A percentile compares a stretch with the other conserved stretches of the same genome.
Conservation (phyloP, 805 yeast species). For the Hanseniaspora singularis region DNA sequence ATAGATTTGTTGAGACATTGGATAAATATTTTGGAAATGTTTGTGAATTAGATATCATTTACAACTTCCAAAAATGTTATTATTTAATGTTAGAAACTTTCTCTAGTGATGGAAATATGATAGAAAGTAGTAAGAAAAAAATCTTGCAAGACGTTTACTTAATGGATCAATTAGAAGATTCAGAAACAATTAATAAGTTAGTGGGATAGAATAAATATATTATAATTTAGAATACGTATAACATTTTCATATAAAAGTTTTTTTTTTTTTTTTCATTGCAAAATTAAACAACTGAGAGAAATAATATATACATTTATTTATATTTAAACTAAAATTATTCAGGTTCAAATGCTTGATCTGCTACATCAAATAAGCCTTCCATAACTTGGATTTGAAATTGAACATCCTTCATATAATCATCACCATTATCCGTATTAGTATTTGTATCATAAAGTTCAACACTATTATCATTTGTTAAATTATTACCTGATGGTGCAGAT, state of each 20-base stretch:
- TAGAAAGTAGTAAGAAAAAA: conserved; percentile 72
- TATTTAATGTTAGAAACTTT: conserved; percentile 81
- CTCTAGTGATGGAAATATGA: conserved; percentile 68
- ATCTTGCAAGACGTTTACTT: conserved; percentile 64
- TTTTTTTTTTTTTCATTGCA: neutral
- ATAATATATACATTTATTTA: neutral
- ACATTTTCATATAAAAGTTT: no score
- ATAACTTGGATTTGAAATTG: conserved; percentile 65
- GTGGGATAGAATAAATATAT: no score
- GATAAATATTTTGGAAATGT: conserved; percentile 92
- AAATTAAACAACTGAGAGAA: neutral
- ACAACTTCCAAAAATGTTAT: conserved; percentile 89
- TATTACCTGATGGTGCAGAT: conserved; percentile 31
- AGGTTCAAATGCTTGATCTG: conserved; percentile 67
- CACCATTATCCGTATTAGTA: conserved; percentile 28
- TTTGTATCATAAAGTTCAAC: neutral
- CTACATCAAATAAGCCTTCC: conserved; percentile 73
- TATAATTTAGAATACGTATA: no score
- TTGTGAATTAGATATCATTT: conserved; percentile 90
- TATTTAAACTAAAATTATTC: conserved; percentile 27
- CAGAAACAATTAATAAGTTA: conserved; percentile 47
- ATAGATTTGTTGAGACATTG: conserved; percentile 92
- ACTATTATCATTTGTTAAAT: neutral
- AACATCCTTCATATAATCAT: conserved; percentile 58
- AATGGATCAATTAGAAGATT: conserved; percentile 76